These are phyloP conservation scores for Populus pruinosa DNA, from an alignment of 345 rosid species.

Conservation along the genomic window DNA sequence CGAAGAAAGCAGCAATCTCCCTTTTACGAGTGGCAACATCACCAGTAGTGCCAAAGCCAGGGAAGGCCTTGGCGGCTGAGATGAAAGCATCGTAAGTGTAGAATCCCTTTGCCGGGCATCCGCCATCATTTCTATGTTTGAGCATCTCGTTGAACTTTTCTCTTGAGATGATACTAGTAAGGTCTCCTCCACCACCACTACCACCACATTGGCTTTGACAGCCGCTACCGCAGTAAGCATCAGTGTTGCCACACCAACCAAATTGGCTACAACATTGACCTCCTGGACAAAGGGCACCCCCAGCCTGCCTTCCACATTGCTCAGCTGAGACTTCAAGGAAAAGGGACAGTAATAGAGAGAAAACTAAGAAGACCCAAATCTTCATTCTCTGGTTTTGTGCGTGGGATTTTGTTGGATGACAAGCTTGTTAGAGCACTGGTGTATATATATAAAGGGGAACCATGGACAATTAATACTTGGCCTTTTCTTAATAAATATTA, in stretches of 20 bases:
- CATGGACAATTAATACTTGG: neutral
- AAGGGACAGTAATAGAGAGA: neutral
- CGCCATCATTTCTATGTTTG: constrained; percentile 16
- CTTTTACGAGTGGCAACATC: constrained; percentile 9
- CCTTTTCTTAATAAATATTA: neutral
- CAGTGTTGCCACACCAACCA: constrained; percentile 21
- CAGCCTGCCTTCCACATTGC: constrained; percentile 23
- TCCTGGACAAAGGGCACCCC: constrained; percentile 16
- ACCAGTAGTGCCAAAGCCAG: constrained; percentile 17
- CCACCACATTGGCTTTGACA: constrained; percentile 22
- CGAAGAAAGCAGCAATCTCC: constrained; percentile 26
- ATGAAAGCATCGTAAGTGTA: constrained; percentile 21
- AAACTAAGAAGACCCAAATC: neutral
- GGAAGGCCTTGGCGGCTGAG: constrained; percentile 13
- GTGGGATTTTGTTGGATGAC: neutral
- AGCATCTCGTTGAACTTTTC: constrained; percentile 5
- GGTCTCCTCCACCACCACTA: neutral
- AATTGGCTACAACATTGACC: constrained; percentile 14
- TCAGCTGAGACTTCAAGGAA: constrained; percentile 1
- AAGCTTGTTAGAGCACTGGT: neutral
- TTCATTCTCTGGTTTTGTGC: neutral
- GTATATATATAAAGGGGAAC: neutral
- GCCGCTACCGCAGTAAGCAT: neutral
- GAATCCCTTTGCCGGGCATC: constrained; percentile 16
- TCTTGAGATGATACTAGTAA: constrained; percentile 4